Evolutionary conservation across 2,329 filamentous ascomycete species (phyloP).

Genomic region (Penicillium sp.): DNA sequence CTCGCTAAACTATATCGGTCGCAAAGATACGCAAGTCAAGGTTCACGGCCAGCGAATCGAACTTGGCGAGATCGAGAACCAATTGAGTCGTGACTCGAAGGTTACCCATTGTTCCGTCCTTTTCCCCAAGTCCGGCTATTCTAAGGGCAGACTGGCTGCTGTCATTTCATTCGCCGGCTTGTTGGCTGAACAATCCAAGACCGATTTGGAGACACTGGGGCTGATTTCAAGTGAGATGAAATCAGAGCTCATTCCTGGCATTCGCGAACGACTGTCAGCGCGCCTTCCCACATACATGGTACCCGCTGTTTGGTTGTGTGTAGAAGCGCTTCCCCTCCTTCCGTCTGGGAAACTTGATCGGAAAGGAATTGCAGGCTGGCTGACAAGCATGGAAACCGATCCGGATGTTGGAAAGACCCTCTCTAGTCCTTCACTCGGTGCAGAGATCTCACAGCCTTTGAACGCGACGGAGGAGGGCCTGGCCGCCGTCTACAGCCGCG

Average conservation of each 20-base stretch:
- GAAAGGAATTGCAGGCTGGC: slow-evolving; percentile 39
- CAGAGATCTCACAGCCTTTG: slow-evolving; percentile 13
- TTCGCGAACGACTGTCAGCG: slow-evolving; percentile 30
- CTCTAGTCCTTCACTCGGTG: neutral
- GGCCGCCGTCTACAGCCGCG: slow-evolving; percentile 37
- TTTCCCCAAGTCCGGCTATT: slow-evolving; percentile 37
- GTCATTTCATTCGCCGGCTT: slow-evolving; percentile 32
- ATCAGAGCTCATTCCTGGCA: slow-evolving; percentile 20
- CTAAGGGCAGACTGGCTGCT: slow-evolving; percentile 32
- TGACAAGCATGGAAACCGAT: slow-evolving; percentile 30
- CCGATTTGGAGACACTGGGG: slow-evolving; percentile 23
- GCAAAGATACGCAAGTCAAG: slow-evolving; percentile 70
- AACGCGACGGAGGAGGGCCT: slow-evolving; percentile 33
- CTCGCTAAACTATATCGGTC: slow-evolving; percentile 50
- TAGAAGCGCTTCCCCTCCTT: slow-evolving; percentile 46
- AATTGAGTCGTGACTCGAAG: slow-evolving; percentile 28
- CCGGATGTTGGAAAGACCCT: slow-evolving; percentile 18
- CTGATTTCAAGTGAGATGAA: slow-evolving; percentile 24
- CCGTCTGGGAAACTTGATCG: slow-evolving; percentile 50
- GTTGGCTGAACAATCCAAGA: slow-evolving; percentile 17
- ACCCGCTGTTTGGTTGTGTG: slow-evolving; percentile 48
- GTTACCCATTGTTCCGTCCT: slow-evolving; percentile 39
- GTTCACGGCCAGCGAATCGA: slow-evolving; percentile 66
- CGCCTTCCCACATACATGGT: slow-evolving; percentile 50
- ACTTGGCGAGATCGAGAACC: slow-evolving; percentile 53